Evolutionary conservation across 371 early-diverging fungal genomes (phyloP).

Genomic region (Lichtheimia corymbifera): DNA sequence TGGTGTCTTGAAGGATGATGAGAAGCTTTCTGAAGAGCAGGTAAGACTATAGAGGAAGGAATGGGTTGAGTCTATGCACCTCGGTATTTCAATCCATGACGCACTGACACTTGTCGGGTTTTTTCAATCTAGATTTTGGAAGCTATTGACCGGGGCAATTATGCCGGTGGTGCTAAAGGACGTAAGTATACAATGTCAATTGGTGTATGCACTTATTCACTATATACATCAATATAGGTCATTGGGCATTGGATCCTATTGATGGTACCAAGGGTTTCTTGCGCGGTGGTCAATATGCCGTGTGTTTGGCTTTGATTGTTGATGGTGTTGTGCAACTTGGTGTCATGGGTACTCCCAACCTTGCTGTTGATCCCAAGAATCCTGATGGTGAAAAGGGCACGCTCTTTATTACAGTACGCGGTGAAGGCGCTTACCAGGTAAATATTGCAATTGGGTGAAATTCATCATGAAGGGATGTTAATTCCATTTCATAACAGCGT

Average conservation of each 20-base stretch:
- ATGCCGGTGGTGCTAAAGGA: conserved; percentile 79
- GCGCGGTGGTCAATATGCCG: conserved; percentile 96
- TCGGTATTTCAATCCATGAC: not conserved
- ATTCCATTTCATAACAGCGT: conserved; percentile 46
- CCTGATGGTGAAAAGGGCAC: conserved; percentile 74
- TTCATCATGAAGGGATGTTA: not conserved
- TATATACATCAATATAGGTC: conserved; percentile 25
- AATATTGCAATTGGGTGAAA: not conserved
- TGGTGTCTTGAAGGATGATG: conserved; percentile 53
- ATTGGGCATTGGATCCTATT: conserved; percentile 97
- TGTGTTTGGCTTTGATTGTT: conserved; percentile 90
- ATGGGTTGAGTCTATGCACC: not conserved
- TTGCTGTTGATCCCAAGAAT: conserved; percentile 68
- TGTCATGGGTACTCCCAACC: conserved; percentile 94
- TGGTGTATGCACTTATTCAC: not conserved
- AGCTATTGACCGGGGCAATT: conserved; percentile 90
- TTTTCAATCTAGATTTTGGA: conserved; percentile 59
- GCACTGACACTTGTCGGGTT: too few relatives aligned
- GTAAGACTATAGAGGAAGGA: conserved; percentile 39
- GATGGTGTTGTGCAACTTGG: conserved; percentile 90
- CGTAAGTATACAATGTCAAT: conserved; percentile 40
- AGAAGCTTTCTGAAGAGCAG: conserved; percentile 62
- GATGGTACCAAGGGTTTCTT: conserved; percentile 95
- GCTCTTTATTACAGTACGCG: conserved; percentile 76
- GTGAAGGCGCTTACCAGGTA: conserved; percentile 91